phyloP scores from a whole-genome alignment of 148 eudicot genomes.

The Chenopodium formosanum region DNA sequence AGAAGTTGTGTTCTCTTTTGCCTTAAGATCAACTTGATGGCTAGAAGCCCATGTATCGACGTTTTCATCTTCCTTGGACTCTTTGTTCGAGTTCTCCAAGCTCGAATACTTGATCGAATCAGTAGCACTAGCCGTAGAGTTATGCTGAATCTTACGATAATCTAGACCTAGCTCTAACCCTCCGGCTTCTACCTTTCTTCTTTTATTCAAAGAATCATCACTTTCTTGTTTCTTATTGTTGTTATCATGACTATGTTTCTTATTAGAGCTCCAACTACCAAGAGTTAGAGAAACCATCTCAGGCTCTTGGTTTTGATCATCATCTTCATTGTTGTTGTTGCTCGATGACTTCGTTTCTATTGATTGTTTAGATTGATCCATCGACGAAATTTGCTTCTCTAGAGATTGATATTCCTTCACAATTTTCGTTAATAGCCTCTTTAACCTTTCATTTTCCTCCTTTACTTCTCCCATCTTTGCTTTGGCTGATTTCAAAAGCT shows the following conservation, averaged over 20 bases:
- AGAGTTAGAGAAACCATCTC: slow-evolving; percentile 41
- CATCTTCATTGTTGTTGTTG: background rate
- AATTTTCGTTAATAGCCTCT: slow-evolving; percentile 32
- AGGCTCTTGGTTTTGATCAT: slow-evolving; percentile 25
- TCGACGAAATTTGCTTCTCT: slow-evolving; percentile 31
- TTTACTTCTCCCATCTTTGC: slow-evolving; percentile 48
- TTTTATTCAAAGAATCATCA: slow-evolving; percentile 17
- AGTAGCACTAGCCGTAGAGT: background rate
- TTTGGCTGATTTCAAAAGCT: slow-evolving; percentile 35
- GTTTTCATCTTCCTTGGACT: slow-evolving; percentile 16
- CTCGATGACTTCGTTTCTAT: slow-evolving; percentile 10
- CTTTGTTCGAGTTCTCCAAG: slow-evolving; percentile 12
- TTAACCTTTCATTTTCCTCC: slow-evolving; percentile 48
- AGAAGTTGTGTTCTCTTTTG: slow-evolving; percentile 15
- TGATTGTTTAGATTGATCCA: slow-evolving; percentile 2
- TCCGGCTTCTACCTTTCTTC: slow-evolving; percentile 25
- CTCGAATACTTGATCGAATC: slow-evolving; percentile 18
- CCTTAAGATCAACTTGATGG: slow-evolving; percentile 18
- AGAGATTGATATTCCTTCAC: slow-evolving; percentile 37
- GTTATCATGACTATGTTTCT: slow-evolving; percentile 8
- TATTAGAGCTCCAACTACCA: slow-evolving; percentile 34
- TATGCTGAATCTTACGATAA: slow-evolving; percentile 28
- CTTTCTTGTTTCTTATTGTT: slow-evolving; percentile 10
- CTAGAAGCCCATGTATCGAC: slow-evolving; percentile 14
- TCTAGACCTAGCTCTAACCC: slow-evolving; percentile 33